A percentile compares a stretch with the other conserved stretches of the same genome.
These are phyloP conservation scores for Hirschioporus abietinus DNA, from an alignment of 768 basidiomycete genomes.

Conservation along the genomic window DNA sequence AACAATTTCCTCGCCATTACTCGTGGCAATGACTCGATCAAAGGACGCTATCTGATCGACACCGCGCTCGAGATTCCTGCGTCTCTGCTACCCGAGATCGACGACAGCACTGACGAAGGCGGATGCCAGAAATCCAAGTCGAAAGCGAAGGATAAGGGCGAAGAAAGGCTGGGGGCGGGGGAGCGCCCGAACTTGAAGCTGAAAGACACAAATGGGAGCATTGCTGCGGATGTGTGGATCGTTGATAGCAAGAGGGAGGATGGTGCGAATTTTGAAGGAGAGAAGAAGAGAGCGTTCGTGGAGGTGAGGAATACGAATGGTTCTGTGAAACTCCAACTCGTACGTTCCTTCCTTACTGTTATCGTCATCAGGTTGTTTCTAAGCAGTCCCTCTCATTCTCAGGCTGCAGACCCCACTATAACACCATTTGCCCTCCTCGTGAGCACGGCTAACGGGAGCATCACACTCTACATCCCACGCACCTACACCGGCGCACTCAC, in stretches of 20 bases:
- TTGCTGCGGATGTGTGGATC: slow-evolving; percentile 23
- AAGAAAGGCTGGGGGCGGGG: neutral
- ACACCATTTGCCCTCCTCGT: neutral
- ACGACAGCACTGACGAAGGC: neutral
- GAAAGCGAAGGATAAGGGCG: neutral
- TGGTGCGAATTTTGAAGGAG: neutral
- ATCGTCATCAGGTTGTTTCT: neutral
- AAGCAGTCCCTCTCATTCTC: neutral
- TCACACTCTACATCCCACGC: slow-evolving; percentile 33
- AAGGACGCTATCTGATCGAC: slow-evolving; percentile 9
- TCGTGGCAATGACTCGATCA: neutral
- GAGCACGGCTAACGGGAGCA: slow-evolving; percentile 20
- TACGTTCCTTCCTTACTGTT: neutral
- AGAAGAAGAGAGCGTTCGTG: neutral
- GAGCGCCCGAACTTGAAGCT: slow-evolving; percentile 12
- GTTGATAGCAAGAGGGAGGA: slow-evolving; percentile 11
- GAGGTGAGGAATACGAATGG: neutral
- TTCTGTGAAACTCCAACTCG: neutral
- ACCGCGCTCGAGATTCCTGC: slow-evolving; percentile 14
- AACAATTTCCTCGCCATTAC: neutral
- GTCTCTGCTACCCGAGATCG: slow-evolving; percentile 13
- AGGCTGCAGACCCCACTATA: neutral
- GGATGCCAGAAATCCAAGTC: slow-evolving; percentile 5
- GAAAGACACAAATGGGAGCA: slow-evolving; percentile 13
- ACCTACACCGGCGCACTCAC: slow-evolving; percentile 35